Percentiles rank a stretch among this genome's conserved stretches.
Evolutionary conservation across 2,329 filamentous ascomycete genomes (phyloP).

Genomic region (Allantophomopsis cytisporea): DNA sequence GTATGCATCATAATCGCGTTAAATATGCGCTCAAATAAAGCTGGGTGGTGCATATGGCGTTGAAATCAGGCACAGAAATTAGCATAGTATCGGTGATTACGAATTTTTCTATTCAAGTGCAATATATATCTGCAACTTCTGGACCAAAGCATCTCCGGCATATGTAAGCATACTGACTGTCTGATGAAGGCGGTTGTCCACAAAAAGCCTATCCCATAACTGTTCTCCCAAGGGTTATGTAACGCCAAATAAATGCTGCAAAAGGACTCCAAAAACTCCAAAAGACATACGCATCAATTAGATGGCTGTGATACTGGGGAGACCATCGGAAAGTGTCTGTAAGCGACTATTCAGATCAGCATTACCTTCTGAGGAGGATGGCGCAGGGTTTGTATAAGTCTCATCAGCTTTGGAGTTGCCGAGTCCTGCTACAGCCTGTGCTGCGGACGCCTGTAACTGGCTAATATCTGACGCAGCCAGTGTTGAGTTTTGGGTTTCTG

Average conservation of each 20-base stretch:
- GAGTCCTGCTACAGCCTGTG: conserved; percentile 19
- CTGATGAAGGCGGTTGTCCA: too few species aligned
- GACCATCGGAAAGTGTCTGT: conserved; percentile 23
- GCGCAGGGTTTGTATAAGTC: conserved; percentile 8
- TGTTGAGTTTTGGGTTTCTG: conserved; percentile 13
- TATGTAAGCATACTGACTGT: too few species aligned
- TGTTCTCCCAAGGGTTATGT: too few species aligned
- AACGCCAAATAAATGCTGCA: too few species aligned
- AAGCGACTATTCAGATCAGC: conserved; percentile 43
- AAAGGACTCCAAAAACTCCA: too few species aligned
- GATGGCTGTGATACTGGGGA: conserved; percentile 5
- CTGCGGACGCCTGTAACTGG: conserved; percentile 20
- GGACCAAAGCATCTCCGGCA: too few species aligned
- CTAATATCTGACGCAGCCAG: conserved; percentile 20
- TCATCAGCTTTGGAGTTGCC: conserved; percentile 10
- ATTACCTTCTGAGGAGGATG: conserved; percentile 22
- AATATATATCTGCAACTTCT: too few species aligned
- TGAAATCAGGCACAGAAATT: neutral
- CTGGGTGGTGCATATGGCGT: neutral
- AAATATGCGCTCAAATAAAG: neutral
- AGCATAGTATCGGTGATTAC: too few species aligned
- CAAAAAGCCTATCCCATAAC: too few species aligned
- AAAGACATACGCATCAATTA: too few species aligned
- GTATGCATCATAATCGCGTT: conserved; percentile 17
- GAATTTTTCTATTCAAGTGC: too few species aligned